Conservation (phyloP, 495 filamentous ascomycete genomes). For the Pseudoneurospora amorphoporcata region DNA sequence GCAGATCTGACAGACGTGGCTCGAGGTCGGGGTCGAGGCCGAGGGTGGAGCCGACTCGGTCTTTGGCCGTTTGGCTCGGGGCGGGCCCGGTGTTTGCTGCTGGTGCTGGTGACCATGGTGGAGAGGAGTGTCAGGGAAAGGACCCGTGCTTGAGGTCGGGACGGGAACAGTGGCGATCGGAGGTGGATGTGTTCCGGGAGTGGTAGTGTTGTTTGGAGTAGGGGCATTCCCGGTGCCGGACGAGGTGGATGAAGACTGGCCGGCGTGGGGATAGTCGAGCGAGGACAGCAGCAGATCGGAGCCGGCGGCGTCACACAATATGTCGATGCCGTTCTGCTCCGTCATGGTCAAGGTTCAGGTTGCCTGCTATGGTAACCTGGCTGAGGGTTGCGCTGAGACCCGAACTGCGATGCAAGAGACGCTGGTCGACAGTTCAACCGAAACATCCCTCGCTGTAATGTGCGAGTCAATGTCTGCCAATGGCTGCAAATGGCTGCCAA, state of each 20-base stretch:
- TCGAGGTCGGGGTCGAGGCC: background rate
- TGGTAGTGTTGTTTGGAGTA: background rate
- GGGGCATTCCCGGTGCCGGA: background rate
- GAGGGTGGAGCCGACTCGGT: constrained; percentile 1
- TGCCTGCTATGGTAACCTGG: background rate
- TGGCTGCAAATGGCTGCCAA: background rate
- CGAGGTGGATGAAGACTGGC: background rate
- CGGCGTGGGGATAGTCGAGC: background rate
- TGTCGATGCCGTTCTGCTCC: constrained; percentile 16
- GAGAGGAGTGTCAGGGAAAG: background rate
- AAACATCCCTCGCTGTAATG: background rate
- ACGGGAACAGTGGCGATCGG: background rate
- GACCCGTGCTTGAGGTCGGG: background rate
- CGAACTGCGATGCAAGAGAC: background rate
- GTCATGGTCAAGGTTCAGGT: background rate
- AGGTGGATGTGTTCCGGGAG: background rate
- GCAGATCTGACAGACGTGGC: constrained; percentile 14
- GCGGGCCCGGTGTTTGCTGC: background rate
- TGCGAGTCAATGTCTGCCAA: background rate
- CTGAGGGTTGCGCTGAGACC: background rate
- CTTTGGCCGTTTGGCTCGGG: constrained; percentile 5
- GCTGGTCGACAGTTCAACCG: background rate
- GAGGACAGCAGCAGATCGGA: constrained; percentile 6
- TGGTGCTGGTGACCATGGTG: background rate
- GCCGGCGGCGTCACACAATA: constrained; percentile 13